Base-by-base conservation (phyloP, 352 stramenopile genomes). In the Pythium volutum region DNA sequence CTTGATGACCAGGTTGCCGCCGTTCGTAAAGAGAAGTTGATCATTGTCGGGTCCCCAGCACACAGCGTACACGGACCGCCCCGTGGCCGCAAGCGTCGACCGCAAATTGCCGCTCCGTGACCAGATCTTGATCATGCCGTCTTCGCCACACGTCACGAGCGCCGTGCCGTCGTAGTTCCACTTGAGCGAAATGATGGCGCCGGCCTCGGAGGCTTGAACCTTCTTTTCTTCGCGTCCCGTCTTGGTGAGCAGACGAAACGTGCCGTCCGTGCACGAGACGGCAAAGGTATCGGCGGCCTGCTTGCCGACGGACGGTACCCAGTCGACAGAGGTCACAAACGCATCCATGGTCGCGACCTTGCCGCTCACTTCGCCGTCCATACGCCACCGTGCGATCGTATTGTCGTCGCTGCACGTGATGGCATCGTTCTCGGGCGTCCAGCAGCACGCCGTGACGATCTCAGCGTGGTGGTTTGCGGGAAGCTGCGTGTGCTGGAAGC, bases 91-190 rank as follows among this genome's bases (percentile, higher is more conserved):
- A 47, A 97, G 64, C 7, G 87, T 96, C 29, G 88, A 95, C 4
- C 91, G 85, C 27, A 97, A 74, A 66, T 93, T 96, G 12, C 85
- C 88, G 38, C 77, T 93, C 11, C 86, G 85, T 16, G 83, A 95
- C 81, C 85, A 97, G 39, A 97, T 88, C 72, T 98, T 98, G 55
- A 98, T 83, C 23, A 88, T 88, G 23, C 94, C 94, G 54, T 98
- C 94, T 65, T 98, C 94, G 6, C 91, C 94, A 9, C 80, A 84
- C 18, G 90, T 97, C 27, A 90, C 86, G 3, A 98, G 71, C 25
- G 92, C 92, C 8, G 86, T 94, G 25, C 92, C 94, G 55, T 98
- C 91, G 60, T 93, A 92, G 71, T 91, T 97, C 92, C 93, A 98
- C 62, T 89, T 89, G 20, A 98, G 73, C n/a, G 76, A 73, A 53